phyloP scores from a whole-genome alignment of 2,329 filamentous ascomycete genomes.

The Talaromyces sp. region DNA sequence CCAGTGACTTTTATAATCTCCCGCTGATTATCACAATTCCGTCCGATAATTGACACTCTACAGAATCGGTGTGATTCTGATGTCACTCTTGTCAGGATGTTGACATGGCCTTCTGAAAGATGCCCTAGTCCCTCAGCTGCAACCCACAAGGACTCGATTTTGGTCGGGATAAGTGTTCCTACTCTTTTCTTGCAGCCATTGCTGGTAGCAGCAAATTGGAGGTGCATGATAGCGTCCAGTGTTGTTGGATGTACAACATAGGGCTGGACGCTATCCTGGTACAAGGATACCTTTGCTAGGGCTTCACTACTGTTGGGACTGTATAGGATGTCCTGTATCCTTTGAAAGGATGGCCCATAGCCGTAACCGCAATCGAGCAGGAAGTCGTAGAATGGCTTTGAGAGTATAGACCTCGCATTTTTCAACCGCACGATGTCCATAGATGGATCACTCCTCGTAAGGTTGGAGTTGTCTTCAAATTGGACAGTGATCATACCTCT shows the following conservation, averaged over 20 bases:
- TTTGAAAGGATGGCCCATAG: constrained; percentile 16
- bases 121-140: not conserved
- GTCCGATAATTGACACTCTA: not conserved
- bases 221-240: constrained; percentile 13
- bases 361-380: constrained; percentile 26
- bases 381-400: constrained; percentile 19
- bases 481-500: not conserved
- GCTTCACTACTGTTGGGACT: constrained; percentile 12
- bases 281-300: constrained; percentile 20
- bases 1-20: not conserved
- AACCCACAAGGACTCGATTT: not conserved
- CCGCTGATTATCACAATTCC: not conserved
- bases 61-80: not conserved
- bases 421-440: constrained; percentile 20
- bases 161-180: constrained; percentile 22
- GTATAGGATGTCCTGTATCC: constrained; percentile 22
- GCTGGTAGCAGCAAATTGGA: constrained; percentile 20
- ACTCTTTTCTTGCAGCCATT: constrained; percentile 18
- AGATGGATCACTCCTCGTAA: not conserved
- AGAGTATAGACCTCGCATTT: constrained; percentile 19
- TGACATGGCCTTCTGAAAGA: not conserved
- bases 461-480: not conserved
- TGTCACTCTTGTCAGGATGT: not conserved
- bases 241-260: constrained; percentile 14
- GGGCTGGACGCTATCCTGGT: constrained; percentile 17